Base-by-base conservation (phyloP, 164 flowering plant genomes). In the Kalanchoe fedtschenkoi region DNA sequence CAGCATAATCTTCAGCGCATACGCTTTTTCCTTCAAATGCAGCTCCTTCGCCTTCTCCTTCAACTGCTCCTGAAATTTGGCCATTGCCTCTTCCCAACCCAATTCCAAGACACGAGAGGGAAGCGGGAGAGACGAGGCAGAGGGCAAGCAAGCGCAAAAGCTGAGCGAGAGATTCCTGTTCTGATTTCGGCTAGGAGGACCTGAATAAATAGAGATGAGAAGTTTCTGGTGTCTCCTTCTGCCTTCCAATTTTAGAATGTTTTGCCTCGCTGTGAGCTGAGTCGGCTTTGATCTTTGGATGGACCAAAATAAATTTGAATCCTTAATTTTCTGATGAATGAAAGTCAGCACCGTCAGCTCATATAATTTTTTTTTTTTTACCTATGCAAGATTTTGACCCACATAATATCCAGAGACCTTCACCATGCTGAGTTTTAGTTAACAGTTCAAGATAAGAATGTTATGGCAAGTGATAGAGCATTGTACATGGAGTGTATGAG, bases 401-500 rank as follows among this genome's bases (percentile, higher is more conserved):
- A 42, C 1, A 42, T 42, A 17, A n/a, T n/a, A n/a, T n/a, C n/a
- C n/a, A n/a, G n/a, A n/a, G n/a, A n/a, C n/a, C n/a, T n/a, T 42
- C 1, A 4, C 10, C 39, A 44, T n/a, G 26, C 5, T 19, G 24
- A 2, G 7, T 44, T 44, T 21, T n/a, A 19, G 4, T n/a, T 44
- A n/a, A n/a, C 8, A 9, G 43, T 10, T 11, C 4, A 42, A 42
- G 46, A 15, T 41, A 19, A 41, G 46, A 21, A 6, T 42, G 46
- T 5, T 19, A 19, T 7, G 0, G 19, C 16, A 29, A 92, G 65
- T 16, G 72, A 80, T 39, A 80, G 56, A 26, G 95, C 87, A 77
- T 92, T 92, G 72, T 89, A 92, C 72, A 85, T 24, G 58, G 96
- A 85, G 72, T 89, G 96, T 44, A 89, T 62, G 42, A 65, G 59